Conservation (phyloP, 1,284 basidiomycete species). For the Ceratobasidium sp. region DNA sequence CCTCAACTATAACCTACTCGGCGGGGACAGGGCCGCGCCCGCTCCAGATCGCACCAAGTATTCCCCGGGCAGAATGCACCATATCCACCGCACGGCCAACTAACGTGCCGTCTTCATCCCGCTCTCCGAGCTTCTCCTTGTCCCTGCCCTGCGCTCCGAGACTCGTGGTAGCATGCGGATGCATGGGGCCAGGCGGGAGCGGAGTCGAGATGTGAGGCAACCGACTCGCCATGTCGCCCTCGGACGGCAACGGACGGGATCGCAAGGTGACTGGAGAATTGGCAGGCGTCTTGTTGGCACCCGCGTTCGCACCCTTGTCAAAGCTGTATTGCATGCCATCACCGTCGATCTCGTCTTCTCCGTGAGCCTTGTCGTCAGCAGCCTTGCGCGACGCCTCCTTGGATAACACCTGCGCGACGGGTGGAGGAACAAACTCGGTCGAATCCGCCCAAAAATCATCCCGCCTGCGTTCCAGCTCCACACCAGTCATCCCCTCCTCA, state of each 20-base stretch:
- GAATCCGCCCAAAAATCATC: conserved; percentile 40
- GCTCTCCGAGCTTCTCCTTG: conserved; percentile 8
- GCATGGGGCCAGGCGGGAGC: conserved; percentile 15
- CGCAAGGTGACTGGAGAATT: conserved; percentile 27
- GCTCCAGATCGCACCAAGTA: conserved; percentile 46
- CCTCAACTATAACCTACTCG: not conserved
- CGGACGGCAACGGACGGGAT: conserved; percentile 21
- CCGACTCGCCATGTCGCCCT: conserved; percentile 32
- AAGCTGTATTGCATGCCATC: conserved; percentile 31
- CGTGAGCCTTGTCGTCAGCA: conserved; percentile 35
- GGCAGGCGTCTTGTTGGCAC: conserved; percentile 33
- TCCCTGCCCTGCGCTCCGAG: conserved; percentile 13
- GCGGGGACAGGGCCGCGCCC: conserved; percentile 32
- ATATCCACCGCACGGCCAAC: conserved; percentile 42
- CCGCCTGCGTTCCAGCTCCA: conserved; percentile 28
- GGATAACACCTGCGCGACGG: not conserved
- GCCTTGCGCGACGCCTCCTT: conserved; percentile 27
- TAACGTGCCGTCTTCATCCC: conserved; percentile 27
- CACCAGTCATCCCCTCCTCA: conserved; percentile 22
- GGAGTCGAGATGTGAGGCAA: conserved; percentile 29
- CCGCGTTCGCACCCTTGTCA: conserved; percentile 21
- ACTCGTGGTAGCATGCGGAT: not conserved
- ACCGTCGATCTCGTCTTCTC: conserved; percentile 38
- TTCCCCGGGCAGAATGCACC: conserved; percentile 43
- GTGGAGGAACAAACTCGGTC: conserved; percentile 24